Percentiles rank a stretch among this genome's conserved stretches.
Evolutionary conservation across 208 protist species (phyloP).

Genomic region (Spironucleus salmonicida): DNA sequence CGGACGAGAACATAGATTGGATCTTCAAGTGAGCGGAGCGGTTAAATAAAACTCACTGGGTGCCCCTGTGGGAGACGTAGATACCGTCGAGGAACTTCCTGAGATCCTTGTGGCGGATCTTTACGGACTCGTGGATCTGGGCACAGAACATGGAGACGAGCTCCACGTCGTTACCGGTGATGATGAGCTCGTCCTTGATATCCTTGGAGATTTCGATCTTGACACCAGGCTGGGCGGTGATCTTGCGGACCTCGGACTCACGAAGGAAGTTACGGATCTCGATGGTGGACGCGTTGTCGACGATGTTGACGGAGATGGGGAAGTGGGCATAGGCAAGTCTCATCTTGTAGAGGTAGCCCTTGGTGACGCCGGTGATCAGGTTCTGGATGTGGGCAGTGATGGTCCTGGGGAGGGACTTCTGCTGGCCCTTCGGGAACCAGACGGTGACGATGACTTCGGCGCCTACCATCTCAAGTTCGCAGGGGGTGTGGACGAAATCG

Average conservation of each 20-base stretch:
- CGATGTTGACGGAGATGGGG: constrained; percentile 82
- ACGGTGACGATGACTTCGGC: constrained; percentile 60
- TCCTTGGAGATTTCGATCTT: constrained; percentile 59
- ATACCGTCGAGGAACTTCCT: constrained; percentile 99
- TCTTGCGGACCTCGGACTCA: constrained; percentile 75
- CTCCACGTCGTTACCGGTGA: constrained; percentile 78
- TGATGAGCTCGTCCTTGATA: constrained; percentile 88
- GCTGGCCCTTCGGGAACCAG: constrained; percentile 80
- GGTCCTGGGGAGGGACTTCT: constrained; percentile 78
- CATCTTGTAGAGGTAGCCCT: constrained; percentile 96
- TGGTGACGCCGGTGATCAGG: constrained; percentile 94
- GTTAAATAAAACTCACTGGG: no score
- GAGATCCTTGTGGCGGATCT: constrained; percentile 94
- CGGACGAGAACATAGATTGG: no score
- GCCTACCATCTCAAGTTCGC: constrained; percentile 60
- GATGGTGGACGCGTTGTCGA: constrained; percentile 59
- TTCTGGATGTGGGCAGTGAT: constrained; percentile 81
- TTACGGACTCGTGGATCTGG: constrained; percentile 72
- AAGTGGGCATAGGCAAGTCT: constrained; percentile 96
- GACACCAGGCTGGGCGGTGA: constrained; percentile 66
- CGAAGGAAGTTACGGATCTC: constrained; percentile 98
- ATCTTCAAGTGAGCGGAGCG: no score
- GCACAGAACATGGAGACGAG: constrained; percentile 67
- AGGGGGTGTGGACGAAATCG: constrained; percentile 68
- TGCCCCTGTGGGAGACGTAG: constrained; percentile 81